Percentiles rank a stretch among this genome's conserved stretches.
Evolutionary conservation across 345 rosid species (phyloP).

Genomic region (Brassica rapa): DNA sequence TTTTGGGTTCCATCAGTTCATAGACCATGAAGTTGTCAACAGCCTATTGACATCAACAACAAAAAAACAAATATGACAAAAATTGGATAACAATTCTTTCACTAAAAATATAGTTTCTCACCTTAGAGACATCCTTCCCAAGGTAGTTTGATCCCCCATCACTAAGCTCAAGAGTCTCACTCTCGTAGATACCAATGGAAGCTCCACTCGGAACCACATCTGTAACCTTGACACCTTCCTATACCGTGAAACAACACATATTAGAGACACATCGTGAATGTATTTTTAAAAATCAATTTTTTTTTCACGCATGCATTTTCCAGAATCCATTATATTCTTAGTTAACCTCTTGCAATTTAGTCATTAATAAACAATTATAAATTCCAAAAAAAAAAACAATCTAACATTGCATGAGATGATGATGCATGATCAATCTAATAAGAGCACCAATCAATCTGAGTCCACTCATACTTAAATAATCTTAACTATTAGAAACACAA

Average conservation of each 20-base stretch:
- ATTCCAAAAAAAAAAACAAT: too few relatives aligned
- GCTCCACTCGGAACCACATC: conserved; percentile 98
- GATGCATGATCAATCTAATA: too few relatives aligned
- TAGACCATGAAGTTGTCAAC: conserved; percentile 84
- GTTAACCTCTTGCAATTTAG: too few relatives aligned
- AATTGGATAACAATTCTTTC: not conserved
- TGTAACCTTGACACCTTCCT: conserved; percentile 66
- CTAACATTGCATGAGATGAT: too few relatives aligned
- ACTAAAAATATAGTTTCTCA: conserved; percentile 10
- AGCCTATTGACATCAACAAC: conserved; percentile 49
- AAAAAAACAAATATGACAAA: not conserved
- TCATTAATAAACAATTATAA: too few relatives aligned
- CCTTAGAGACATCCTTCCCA: conserved; percentile 93
- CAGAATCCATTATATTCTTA: too few relatives aligned
- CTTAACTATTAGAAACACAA: too few relatives aligned
- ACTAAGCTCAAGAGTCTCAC: conserved; percentile 92
- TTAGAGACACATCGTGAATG: too few relatives aligned
- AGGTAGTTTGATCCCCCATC: conserved; percentile 95
- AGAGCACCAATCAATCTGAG: too few relatives aligned
- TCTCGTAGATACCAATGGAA: conserved; percentile 90
- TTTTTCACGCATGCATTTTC: too few relatives aligned
- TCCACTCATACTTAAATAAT: too few relatives aligned
- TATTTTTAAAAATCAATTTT: too few relatives aligned
- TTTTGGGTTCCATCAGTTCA: conserved; percentile 62
- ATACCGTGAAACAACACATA: not conserved